Conservation (phyloP, 2,329 filamentous ascomycete species). For the Claviceps spartinae region DNA sequence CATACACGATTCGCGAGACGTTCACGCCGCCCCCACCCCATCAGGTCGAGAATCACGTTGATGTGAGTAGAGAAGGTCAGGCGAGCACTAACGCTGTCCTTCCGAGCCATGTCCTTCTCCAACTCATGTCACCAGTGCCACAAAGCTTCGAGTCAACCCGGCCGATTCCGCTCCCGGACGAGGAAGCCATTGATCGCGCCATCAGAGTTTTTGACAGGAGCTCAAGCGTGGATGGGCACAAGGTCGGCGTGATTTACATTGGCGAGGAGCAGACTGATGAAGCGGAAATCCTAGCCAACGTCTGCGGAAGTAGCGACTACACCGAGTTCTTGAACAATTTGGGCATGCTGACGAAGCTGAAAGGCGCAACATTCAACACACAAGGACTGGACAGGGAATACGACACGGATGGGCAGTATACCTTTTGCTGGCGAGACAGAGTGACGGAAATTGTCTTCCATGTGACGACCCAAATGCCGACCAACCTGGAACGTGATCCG, state of each 20-base stretch:
- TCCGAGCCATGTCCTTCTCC: slow-evolving; percentile 61
- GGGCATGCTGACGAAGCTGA: slow-evolving; percentile 67
- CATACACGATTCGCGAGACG: slow-evolving; percentile 45
- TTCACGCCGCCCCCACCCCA: slow-evolving; percentile 44
- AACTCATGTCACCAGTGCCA: slow-evolving; percentile 50
- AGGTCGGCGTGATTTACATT: slow-evolving; percentile 88
- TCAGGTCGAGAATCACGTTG: slow-evolving; percentile 34
- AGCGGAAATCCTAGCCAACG: slow-evolving; percentile 73
- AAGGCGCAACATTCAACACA: slow-evolving; percentile 78
- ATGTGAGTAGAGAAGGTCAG: slow-evolving; percentile 35
- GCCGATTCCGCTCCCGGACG: slow-evolving; percentile 60
- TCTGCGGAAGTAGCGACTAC: slow-evolving; percentile 77
- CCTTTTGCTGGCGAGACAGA: slow-evolving; percentile 87
- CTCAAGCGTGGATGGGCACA: slow-evolving; percentile 86
- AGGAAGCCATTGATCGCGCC: slow-evolving; percentile 58
- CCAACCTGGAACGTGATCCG: slow-evolving; percentile 61
- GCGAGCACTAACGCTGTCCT: slow-evolving; percentile 46
- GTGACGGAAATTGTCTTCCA: slow-evolving; percentile 95
- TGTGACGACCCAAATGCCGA: slow-evolving; percentile 95
- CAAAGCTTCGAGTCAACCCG: slow-evolving; percentile 45
- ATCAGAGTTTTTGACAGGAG: slow-evolving; percentile 75
- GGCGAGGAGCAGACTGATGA: slow-evolving; percentile 76
- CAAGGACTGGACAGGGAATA: slow-evolving; percentile 73
- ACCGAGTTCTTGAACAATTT: slow-evolving; percentile 71
- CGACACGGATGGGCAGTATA: slow-evolving; percentile 72